phyloP scores from a whole-genome alignment of 106 monocot genomes.

The Posidonia australis region DNA sequence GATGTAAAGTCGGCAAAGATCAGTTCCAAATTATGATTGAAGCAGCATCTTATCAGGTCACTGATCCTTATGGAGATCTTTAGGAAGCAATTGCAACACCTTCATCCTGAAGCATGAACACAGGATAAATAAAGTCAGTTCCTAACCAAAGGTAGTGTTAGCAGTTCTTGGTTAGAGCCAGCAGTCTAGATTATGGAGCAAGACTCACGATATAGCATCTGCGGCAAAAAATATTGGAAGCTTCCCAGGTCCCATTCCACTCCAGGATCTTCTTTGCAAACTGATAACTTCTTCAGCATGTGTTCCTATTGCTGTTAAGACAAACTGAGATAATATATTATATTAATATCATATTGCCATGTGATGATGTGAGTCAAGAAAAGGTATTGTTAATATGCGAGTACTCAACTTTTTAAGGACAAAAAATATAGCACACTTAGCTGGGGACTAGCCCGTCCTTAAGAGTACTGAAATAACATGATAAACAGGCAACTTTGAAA shows the following conservation, averaged over 20 bases:
- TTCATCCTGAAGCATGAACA: conserved; percentile 32
- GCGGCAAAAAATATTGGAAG: conserved; percentile 76
- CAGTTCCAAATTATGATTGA: too few species aligned
- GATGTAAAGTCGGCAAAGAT: too few species aligned
- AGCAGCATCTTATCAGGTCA: conserved; percentile 6
- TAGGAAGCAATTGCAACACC: conserved; percentile 48
- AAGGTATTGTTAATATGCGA: too few species aligned
- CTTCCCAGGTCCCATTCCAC: conserved; percentile 43
- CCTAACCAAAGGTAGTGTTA: too few species aligned
- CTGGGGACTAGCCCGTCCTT: too few species aligned
- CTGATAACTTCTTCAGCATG: conserved; percentile 53
- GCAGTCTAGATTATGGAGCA: background rate
- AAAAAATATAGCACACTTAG: too few species aligned
- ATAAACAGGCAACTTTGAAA: too few species aligned
- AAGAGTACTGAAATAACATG: too few species aligned
- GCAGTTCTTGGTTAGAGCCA: background rate
- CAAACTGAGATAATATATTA: conserved; percentile 45
- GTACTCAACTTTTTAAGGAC: too few species aligned
- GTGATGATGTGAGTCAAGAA: too few species aligned
- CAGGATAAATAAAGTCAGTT: background rate
- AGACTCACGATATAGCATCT: conserved; percentile 65
- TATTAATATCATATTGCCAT: background rate
- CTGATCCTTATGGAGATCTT: conserved; percentile 23
- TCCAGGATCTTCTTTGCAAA: conserved; percentile 41
- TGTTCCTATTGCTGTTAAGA: conserved; percentile 79